phyloP scores from a whole-genome alignment of 2,329 filamentous ascomycete genomes.

The Plenodomus tracheiphilus region DNA sequence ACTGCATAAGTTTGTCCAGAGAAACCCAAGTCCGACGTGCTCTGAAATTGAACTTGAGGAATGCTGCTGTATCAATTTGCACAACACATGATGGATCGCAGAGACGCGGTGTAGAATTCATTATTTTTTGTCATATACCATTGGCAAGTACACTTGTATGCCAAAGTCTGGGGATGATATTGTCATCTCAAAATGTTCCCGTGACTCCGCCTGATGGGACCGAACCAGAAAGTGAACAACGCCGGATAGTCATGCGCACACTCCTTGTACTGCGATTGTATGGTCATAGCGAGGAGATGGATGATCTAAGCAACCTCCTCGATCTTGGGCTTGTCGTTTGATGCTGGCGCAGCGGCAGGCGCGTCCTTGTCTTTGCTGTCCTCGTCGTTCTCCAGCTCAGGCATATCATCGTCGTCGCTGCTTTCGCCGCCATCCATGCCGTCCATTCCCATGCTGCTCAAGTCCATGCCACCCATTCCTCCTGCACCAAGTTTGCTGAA shows the following conservation, averaged over 20 bases:
- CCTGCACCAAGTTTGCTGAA: constrained; percentile 78
- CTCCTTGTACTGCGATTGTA: constrained; percentile 9
- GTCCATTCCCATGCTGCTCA: constrained; percentile 29
- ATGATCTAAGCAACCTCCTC: constrained; percentile 47
- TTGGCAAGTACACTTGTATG: background rate
- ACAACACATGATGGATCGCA: too few relatives aligned
- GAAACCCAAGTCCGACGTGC: too few relatives aligned
- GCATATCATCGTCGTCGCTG: constrained; percentile 70
- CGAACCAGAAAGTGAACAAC: constrained; percentile 10
- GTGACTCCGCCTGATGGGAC: background rate
- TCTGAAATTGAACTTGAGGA: too few relatives aligned
- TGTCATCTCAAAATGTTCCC: background rate
- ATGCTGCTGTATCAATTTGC: too few relatives aligned
- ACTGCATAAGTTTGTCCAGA: too few relatives aligned
- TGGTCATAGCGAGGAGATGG: constrained; percentile 14
- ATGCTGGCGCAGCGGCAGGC: constrained; percentile 15
- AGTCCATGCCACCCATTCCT: constrained; percentile 40
- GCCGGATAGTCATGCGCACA: constrained; percentile 9
- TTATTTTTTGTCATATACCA: background rate
- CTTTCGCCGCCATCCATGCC: constrained; percentile 43
- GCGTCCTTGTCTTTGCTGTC: constrained; percentile 33
- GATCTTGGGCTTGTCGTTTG: constrained; percentile 49
- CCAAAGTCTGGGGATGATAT: background rate
- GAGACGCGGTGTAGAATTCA: background rate
- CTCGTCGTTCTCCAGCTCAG: constrained; percentile 60